Evolutionary conservation across 805 yeast genomes (phyloP).

Genomic region (Starmerella geochares): DNA sequence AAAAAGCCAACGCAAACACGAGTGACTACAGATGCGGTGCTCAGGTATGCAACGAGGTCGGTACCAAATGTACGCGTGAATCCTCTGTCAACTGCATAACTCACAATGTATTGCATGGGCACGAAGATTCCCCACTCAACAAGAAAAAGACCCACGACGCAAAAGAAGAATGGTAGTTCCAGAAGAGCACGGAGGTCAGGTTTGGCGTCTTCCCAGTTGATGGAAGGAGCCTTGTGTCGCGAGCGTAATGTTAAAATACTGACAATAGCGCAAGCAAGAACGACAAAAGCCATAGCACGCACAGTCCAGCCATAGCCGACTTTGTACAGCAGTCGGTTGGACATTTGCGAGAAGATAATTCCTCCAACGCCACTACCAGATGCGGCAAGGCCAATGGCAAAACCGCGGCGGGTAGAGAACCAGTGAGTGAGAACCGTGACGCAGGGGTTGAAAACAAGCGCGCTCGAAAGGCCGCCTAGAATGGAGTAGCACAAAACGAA

Average conservation of each 20-base stretch:
- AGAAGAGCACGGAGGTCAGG: conserved; percentile 29
- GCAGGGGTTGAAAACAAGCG: conserved; percentile 42
- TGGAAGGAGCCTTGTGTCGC: conserved; percentile 27
- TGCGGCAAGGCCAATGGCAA: conserved; percentile 53
- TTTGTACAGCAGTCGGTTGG: conserved; percentile 37
- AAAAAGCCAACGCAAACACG: conserved; percentile 45
- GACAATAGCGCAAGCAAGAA: conserved; percentile 25
- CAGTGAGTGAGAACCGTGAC: conserved; percentile 53
- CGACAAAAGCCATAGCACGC: conserved; percentile 37
- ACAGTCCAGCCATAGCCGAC: conserved; percentile 57
- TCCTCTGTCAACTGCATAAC: conserved; percentile 47
- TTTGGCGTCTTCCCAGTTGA: conserved; percentile 22
- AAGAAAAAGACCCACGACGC: conserved; percentile 29
- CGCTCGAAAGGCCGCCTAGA: conserved; percentile 39
- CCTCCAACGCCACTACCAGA: conserved; percentile 64
- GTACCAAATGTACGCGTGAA: conserved; percentile 29
- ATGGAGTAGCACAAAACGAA: conserved; percentile 48
- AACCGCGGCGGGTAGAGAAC: conserved; percentile 47
- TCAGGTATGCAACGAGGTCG: conserved; percentile 40
- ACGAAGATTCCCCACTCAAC: conserved; percentile 46
- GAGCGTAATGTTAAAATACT: conserved; percentile 34
- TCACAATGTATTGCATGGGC: conserved; percentile 45
- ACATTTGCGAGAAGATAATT: conserved; percentile 46
- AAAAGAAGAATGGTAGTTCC: conserved; percentile 28
- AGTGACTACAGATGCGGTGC: conserved; percentile 43